Percentiles rank a stretch among this genome's conserved stretches.
Conservation (phyloP, 2,329 filamentous ascomycete genomes). For the Alternaria incomplexa region DNA sequence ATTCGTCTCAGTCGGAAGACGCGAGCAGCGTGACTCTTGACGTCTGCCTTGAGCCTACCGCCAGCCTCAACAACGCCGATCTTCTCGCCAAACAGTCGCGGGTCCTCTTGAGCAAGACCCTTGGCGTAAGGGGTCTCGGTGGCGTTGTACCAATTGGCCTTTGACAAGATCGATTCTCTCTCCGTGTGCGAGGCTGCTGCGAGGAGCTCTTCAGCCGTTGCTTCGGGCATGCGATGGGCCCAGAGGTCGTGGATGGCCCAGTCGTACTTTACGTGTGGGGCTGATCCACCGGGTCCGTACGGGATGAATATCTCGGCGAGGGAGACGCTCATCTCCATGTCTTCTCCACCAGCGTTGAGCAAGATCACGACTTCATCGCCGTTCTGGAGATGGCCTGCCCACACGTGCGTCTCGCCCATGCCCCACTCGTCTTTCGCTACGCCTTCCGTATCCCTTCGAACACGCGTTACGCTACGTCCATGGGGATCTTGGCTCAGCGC, state of each 20-base stretch:
- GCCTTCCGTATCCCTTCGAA: slow-evolving; percentile 22
- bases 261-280: slow-evolving; percentile 28
- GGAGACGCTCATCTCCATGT: slow-evolving; percentile 26
- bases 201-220: slow-evolving; percentile 20
- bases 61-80: slow-evolving; percentile 29
- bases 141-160: slow-evolving; percentile 30
- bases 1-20: slow-evolving; percentile 27
- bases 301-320: slow-evolving; percentile 33
- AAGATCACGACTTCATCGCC: slow-evolving; percentile 31
- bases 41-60: slow-evolving; percentile 20
- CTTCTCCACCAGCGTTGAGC: slow-evolving; percentile 25
- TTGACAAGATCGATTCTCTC: slow-evolving; percentile 18
- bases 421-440: slow-evolving; percentile 31
- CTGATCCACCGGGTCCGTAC: slow-evolving; percentile 31
- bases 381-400: slow-evolving; percentile 29
- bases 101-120: slow-evolving; percentile 23
- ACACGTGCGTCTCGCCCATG: slow-evolving; percentile 33
- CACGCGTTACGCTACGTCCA: slow-evolving; percentile 29
- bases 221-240: slow-evolving; percentile 27
- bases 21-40: slow-evolving; percentile 29
- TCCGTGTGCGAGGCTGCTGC: slow-evolving; percentile 12
- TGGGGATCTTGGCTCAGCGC: slow-evolving; percentile 34
- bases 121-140: slow-evolving; percentile 27
- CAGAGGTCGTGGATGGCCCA: slow-evolving; percentile 34
- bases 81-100: slow-evolving; percentile 31